Evolutionary conservation across 2,329 filamentous ascomycete genomes (phyloP).

Genomic region (Aureobasidium sp.): DNA sequence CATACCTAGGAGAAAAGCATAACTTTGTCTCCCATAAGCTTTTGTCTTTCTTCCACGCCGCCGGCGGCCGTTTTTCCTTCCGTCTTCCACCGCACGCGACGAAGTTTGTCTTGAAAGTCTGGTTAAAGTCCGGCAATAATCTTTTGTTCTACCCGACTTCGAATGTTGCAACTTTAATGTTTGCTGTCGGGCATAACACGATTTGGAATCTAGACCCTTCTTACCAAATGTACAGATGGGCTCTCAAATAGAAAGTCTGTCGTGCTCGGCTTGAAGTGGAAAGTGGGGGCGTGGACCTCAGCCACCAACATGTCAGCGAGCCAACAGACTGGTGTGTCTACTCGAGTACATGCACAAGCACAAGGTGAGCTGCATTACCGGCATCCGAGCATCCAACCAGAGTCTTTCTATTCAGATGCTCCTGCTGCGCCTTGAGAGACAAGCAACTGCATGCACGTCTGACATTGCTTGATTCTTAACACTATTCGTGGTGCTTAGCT

Average conservation of each 20-base stretch:
- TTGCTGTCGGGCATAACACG: background rate
- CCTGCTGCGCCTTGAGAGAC: background rate
- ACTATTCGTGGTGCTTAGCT: background rate
- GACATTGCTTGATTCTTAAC: background rate
- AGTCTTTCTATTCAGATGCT: background rate
- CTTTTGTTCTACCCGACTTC: background rate
- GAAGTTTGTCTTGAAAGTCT: background rate
- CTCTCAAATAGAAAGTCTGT: background rate
- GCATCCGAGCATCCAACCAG: background rate
- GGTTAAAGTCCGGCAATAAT: background rate
- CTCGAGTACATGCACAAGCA: background rate
- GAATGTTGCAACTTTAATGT: background rate
- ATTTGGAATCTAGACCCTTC: background rate
- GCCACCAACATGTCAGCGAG: background rate
- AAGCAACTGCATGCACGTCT: background rate
- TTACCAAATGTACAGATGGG: background rate
- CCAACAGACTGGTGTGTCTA: background rate
- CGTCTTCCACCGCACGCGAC: background rate
- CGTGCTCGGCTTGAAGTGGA: background rate
- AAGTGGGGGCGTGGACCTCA: background rate
- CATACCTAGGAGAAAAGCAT: constrained; percentile 4
- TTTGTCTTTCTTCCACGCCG: background rate
- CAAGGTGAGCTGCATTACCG: background rate
- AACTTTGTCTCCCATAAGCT: background rate
- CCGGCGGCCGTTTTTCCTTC: background rate